phyloP scores from a whole-genome alignment of 2,329 filamentous ascomycete genomes.

The Talaromyces verruculosus region DNA sequence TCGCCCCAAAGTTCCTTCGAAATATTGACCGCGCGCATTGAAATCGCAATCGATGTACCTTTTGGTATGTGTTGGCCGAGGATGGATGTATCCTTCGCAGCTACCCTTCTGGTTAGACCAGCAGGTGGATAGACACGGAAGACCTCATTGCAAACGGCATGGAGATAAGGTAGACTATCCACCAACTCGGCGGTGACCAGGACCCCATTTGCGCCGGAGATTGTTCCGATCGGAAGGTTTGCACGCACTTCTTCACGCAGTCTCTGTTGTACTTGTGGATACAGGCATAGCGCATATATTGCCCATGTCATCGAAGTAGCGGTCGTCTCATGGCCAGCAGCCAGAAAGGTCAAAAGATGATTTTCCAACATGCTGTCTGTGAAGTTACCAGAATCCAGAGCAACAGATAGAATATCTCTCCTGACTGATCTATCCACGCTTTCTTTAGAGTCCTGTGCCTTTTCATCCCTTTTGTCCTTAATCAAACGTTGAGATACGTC shows the following conservation, averaged over 20 bases:
- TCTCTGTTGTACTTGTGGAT: conserved; percentile 28
- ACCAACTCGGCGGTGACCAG: background rate
- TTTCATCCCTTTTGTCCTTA: conserved; percentile 6
- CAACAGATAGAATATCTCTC: conserved; percentile 76
- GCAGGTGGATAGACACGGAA: conserved; percentile 73
- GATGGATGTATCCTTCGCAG: conserved; percentile 66
- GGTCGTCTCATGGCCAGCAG: conserved; percentile 52
- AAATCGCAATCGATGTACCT: conserved; percentile 67
- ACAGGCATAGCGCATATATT: conserved; percentile 27
- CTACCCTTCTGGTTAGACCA: conserved; percentile 66
- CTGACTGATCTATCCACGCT: background rate
- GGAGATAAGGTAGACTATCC: conserved; percentile 73
- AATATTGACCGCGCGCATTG: conserved; percentile 67
- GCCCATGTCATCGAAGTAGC: conserved; percentile 30
- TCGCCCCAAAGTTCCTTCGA: conserved; percentile 70
- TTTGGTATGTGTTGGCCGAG: conserved; percentile 64
- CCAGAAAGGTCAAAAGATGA: conserved; percentile 87
- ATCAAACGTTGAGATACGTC: conserved; percentile 7
- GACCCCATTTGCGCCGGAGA: background rate
- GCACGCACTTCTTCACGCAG: conserved; percentile 29
- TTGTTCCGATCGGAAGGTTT: conserved; percentile 20
- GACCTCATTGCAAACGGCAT: conserved; percentile 75
- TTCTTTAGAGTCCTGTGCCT: background rate
- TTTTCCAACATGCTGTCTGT: conserved; percentile 77
- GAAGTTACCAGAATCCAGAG: conserved; percentile 73